These are phyloP conservation scores for Onygena corvina DNA, from an alignment of 2,329 filamentous ascomycete genomes.

Conservation along the genomic window DNA sequence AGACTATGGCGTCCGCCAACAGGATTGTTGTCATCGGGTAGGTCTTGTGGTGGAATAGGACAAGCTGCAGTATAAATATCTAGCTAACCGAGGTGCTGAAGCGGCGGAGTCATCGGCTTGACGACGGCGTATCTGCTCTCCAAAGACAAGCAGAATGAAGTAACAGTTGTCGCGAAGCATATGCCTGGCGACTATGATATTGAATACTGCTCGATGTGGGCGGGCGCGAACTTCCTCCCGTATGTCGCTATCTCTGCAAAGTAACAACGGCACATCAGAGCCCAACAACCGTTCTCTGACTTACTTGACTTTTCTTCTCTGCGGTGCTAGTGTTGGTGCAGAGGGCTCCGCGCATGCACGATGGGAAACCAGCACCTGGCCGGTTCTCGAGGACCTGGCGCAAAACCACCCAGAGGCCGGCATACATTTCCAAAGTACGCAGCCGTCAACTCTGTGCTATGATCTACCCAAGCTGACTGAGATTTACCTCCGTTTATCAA, in stretches of 20 bases:
- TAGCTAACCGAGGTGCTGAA: slow-evolving; percentile 20
- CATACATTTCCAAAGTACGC: slow-evolving; percentile 60
- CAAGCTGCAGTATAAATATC: background rate
- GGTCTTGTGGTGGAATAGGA: no score
- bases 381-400: slow-evolving; percentile 48
- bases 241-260: slow-evolving; percentile 35
- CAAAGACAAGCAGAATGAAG: slow-evolving; percentile 41
- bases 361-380: slow-evolving; percentile 56
- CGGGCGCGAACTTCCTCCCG: slow-evolving; percentile 70
- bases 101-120: slow-evolving; percentile 54
- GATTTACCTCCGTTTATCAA: slow-evolving; percentile 19
- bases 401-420: slow-evolving; percentile 62
- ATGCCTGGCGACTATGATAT: slow-evolving; percentile 91
- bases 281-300: background rate
- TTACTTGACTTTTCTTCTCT: background rate
- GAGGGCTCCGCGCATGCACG: slow-evolving; percentile 28
- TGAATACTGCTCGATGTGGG: slow-evolving; percentile 83
- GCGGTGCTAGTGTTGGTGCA: slow-evolving; percentile 28
- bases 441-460: no score
- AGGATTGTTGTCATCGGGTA: slow-evolving; percentile 33
- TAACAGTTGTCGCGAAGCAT: slow-evolving; percentile 71
- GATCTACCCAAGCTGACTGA: slow-evolving; percentile 3
- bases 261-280: background rate
- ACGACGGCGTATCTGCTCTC: slow-evolving; percentile 54
- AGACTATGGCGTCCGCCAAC: slow-evolving; percentile 19